Percentiles rank a stretch among this genome's conserved stretches.
phyloP scores from a whole-genome alignment of 768 basidiomycete genomes.

The Hebeloma cylindrosporum region DNA sequence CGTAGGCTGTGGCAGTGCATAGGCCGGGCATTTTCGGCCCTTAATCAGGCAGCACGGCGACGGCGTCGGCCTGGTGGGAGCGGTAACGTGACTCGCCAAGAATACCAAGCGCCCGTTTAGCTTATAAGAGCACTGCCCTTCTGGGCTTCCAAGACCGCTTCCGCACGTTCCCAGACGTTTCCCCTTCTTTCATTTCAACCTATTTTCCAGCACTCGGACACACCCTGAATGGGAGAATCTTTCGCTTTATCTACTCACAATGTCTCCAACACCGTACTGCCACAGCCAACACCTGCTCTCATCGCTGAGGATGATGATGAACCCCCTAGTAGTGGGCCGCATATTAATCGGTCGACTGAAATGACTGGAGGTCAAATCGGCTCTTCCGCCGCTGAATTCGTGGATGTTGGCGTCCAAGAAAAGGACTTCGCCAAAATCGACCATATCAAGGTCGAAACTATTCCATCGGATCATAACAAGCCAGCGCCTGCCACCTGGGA shows the following conservation, averaged over 20 bases:
- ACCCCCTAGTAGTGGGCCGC: constrained; percentile 42
- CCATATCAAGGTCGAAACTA: constrained; percentile 6
- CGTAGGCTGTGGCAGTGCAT: no score
- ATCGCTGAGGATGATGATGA: constrained; percentile 43
- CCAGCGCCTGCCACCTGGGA: background rate
- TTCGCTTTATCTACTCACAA: constrained; percentile 26
- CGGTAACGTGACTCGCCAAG: constrained; percentile 8
- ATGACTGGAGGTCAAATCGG: constrained; percentile 15
- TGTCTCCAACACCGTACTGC: constrained; percentile 30
- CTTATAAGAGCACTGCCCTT: constrained; percentile 19
- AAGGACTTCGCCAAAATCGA: constrained; percentile 16
- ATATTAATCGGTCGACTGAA: constrained; percentile 32
- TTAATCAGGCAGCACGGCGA: background rate
- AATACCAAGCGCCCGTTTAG: constrained; percentile 9
- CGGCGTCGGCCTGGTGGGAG: background rate
- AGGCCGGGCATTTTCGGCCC: background rate
- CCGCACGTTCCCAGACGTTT: constrained; percentile 3
- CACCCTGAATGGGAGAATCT: constrained; percentile 44
- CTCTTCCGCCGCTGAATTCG: constrained; percentile 4
- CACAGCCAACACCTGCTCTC: constrained; percentile 33
- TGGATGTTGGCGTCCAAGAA: constrained; percentile 3
- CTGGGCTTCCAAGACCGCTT: constrained; percentile 20
- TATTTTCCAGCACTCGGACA: constrained; percentile 4
- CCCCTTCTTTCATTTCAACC: background rate
- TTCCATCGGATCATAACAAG: background rate